These are phyloP conservation scores for Apophysomyces elegans DNA, from an alignment of 371 early-diverging fungal species.

Conservation along the genomic window DNA sequence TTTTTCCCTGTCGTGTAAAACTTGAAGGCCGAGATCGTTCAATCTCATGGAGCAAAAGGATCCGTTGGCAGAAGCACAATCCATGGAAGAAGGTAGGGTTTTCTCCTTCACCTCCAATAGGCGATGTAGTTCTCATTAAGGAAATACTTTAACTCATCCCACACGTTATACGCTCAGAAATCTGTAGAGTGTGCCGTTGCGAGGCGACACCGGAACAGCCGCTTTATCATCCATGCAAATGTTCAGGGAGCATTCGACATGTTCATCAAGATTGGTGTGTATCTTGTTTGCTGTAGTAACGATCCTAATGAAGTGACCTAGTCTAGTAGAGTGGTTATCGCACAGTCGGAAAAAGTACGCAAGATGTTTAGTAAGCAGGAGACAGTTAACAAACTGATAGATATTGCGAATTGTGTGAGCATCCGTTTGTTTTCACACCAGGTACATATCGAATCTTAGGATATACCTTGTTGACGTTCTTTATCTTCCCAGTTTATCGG, in stretches of 20 bases:
- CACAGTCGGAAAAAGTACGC: conserved; percentile 80
- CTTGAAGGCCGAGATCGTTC: background rate
- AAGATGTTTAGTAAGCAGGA: conserved; percentile 1
- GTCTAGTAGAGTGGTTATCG: conserved; percentile 86
- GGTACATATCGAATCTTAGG: conserved; percentile 47
- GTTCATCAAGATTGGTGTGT: conserved; percentile 89
- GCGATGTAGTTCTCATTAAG: background rate
- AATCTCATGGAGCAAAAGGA: background rate
- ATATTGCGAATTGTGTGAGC: conserved; percentile 91
- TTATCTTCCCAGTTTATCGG: conserved; percentile 52
- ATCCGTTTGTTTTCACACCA: conserved; percentile 84
- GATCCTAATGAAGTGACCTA: conserved; percentile 19
- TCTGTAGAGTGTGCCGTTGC: conserved; percentile 92
- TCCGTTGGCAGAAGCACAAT: background rate
- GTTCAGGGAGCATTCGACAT: conserved; percentile 90
- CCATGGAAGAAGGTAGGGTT: conserved; percentile 1
- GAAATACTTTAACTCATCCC: background rate
- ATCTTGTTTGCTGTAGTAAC: background rate
- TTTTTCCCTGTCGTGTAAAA: background rate
- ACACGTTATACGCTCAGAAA: conserved; percentile 40
- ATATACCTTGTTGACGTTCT: background rate
- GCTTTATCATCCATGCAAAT: conserved; percentile 92
- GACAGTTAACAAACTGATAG: conserved; percentile 28
- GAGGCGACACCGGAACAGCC: conserved; percentile 81
- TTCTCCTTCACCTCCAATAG: background rate